phyloP scores from a whole-genome alignment of 768 basidiomycete genomes.

The Mycena amicta region DNA sequence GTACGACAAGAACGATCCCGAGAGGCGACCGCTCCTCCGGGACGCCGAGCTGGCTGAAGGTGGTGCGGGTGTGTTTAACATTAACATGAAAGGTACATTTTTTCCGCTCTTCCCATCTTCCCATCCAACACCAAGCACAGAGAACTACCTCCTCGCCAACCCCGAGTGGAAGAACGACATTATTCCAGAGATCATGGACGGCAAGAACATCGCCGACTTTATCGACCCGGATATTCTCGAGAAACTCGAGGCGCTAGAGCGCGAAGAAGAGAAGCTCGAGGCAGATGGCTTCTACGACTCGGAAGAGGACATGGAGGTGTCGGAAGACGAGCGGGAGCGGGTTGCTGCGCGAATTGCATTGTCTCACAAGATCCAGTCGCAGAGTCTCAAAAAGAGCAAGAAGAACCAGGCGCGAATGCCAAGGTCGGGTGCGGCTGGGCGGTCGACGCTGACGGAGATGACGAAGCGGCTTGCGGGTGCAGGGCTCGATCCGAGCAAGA shows the following conservation, averaged over 20 bases:
- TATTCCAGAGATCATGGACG: constrained; percentile 98
- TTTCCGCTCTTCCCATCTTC: neutral
- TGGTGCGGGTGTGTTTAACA: constrained; percentile 88
- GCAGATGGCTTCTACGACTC: constrained; percentile 94
- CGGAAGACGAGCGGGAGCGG: constrained; percentile 83
- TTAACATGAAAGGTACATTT: constrained; percentile 83
- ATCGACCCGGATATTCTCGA: constrained; percentile 97
- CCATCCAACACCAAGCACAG: constrained; percentile 43
- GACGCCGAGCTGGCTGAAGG: constrained; percentile 88
- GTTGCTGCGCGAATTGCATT: constrained; percentile 60
- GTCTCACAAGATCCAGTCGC: constrained; percentile 69
- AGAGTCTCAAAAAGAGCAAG: constrained; percentile 80
- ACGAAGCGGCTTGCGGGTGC: constrained; percentile 81
- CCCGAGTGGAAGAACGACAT: constrained; percentile 94
- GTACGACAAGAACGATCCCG: constrained; percentile 86
- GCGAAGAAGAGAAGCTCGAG: constrained; percentile 93
- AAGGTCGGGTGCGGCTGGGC: constrained; percentile 61
- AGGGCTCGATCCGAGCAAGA: constrained; percentile 84
- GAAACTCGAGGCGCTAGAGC: constrained; percentile 95
- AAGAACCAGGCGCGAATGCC: constrained; percentile 83
- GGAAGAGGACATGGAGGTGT: constrained; percentile 77
- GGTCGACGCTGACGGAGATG: constrained; percentile 74
- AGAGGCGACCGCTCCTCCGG: constrained; percentile 69
- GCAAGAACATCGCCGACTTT: constrained; percentile 98
- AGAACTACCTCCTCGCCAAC: constrained; percentile 87